These are phyloP conservation scores for Amborella trichopoda DNA, from an alignment of 164 flowering plant species.

Conservation along the genomic window DNA sequence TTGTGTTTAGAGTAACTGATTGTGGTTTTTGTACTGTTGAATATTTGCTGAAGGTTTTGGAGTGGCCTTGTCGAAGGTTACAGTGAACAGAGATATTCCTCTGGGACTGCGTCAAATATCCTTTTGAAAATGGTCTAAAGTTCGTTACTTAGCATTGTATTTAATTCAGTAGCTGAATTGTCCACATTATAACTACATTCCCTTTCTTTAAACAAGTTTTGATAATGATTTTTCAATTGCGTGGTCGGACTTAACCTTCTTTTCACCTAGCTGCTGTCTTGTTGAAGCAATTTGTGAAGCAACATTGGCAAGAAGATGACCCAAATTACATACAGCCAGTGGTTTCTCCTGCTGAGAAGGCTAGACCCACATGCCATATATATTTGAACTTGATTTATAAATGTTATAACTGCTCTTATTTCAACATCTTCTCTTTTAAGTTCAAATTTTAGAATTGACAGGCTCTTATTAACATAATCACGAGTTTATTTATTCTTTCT, in stretches of 20 bases:
- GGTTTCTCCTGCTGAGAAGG: conserved; percentile 77
- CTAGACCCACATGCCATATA: conserved; percentile 7
- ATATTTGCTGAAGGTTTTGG: conserved; percentile 68
- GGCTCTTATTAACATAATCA: no score
- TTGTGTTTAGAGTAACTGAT: no score
- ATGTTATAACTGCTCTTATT: neutral
- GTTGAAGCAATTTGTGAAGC: conserved; percentile 77
- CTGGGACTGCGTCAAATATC: conserved; percentile 93
- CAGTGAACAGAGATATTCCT: conserved; percentile 59
- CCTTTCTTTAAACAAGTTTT: neutral
- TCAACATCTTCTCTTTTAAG: neutral
- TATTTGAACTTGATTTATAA: neutral
- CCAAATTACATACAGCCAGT: conserved; percentile 68
- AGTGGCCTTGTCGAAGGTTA: conserved; percentile 55
- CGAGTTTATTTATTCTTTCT: no score
- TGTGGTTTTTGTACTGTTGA: no score
- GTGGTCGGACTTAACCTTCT: conserved; percentile 32
- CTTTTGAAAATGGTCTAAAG: no score
- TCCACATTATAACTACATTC: no score
- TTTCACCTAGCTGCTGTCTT: conserved; percentile 90
- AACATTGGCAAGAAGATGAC: conserved; percentile 91
- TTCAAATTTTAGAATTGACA: no score
- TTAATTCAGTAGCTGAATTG: no score
- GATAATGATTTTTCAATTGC: neutral
- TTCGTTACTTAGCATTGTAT: no score